phyloP scores from a whole-genome alignment of 495 filamentous ascomycete genomes.

The Talaromyces proteolyticus region DNA sequence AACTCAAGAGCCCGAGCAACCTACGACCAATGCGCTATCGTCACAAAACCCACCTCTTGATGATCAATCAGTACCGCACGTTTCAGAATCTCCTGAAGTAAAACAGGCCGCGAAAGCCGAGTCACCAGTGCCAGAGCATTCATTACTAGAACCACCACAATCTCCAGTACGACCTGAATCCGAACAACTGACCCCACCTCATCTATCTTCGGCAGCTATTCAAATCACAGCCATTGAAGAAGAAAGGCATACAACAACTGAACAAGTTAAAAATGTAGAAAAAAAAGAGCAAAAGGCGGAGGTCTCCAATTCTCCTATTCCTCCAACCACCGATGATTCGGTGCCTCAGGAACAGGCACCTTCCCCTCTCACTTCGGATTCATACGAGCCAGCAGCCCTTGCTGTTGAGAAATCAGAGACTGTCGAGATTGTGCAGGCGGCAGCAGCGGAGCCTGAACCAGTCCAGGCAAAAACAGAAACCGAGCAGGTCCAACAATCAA shows the following conservation, averaged over 20 bases:
- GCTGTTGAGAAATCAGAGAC: background rate
- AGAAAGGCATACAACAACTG: background rate
- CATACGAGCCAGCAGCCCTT: background rate
- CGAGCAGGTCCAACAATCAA: background rate
- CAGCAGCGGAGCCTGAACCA: slow-evolving; percentile 3
- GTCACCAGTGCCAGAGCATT: too few species aligned
- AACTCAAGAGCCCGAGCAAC: background rate
- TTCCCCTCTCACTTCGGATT: background rate
- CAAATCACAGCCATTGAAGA: background rate
- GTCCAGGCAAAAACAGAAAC: slow-evolving; percentile 4
- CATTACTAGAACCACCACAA: background rate
- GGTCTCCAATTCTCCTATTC: background rate
- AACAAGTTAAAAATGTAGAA: background rate
- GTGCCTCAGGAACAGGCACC: background rate
- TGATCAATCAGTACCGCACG: background rate
- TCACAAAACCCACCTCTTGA: background rate
- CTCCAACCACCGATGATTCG: background rate
- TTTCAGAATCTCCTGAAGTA: background rate
- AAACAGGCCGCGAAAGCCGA: slow-evolving; percentile 11
- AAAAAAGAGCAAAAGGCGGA: background rate
- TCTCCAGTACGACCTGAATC: slow-evolving; percentile 5
- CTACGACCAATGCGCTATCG: background rate
- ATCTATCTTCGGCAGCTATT: slow-evolving; percentile 10
- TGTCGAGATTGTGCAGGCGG: slow-evolving; percentile 4
- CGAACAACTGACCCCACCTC: slow-evolving; percentile 15